A percentile compares a stretch with the other conserved stretches of the same genome.
Evolutionary conservation across 2,329 filamentous ascomycete species (phyloP).

Genomic region (Xylaria sp.): DNA sequence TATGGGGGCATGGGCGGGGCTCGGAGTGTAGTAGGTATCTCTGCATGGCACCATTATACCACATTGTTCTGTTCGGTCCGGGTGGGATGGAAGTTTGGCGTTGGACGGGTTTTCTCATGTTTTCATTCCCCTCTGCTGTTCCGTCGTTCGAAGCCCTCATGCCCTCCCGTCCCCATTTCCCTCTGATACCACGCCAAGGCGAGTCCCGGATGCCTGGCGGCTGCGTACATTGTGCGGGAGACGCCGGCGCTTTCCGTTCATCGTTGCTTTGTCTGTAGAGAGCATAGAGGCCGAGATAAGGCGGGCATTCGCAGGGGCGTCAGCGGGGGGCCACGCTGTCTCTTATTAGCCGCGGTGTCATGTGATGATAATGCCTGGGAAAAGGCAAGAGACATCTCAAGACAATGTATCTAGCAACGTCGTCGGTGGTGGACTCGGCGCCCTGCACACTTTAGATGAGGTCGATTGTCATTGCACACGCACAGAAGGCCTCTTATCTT

Average conservation of each 20-base stretch:
- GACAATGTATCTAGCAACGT: constrained; percentile 27
- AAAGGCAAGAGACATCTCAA: constrained; percentile 13
- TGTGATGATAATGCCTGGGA: constrained; percentile 11
- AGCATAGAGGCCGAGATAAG: constrained; percentile 23
- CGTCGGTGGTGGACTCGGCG: not conserved
- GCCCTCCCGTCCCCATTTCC: constrained; percentile 18
- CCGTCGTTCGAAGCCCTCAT: constrained; percentile 32
- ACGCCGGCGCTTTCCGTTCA: constrained; percentile 13
- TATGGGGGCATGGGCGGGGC: constrained; percentile 33
- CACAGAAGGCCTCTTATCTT: not conserved
- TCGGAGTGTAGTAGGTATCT: constrained; percentile 24
- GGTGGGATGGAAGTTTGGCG: constrained; percentile 43
- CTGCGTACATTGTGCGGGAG: not conserved
- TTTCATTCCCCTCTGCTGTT: constrained; percentile 39
- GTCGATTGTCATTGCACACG: constrained; percentile 11
- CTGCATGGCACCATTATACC: constrained; percentile 42
- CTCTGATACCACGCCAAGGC: constrained; percentile 27
- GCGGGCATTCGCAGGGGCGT: not conserved
- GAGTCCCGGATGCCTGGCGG: constrained; percentile 9
- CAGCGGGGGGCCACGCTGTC: not conserved
- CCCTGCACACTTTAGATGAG: constrained; percentile 18
- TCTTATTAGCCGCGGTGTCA: constrained; percentile 7
- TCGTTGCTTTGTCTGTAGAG: constrained; percentile 29
- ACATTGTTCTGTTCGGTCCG: constrained; percentile 37
- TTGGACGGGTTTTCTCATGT: constrained; percentile 41